Evolutionary conservation across 768 basidiomycete species (phyloP), one percentile per base, ranked within the genome.

Genomic region (Asterophora parasitica): DNA sequence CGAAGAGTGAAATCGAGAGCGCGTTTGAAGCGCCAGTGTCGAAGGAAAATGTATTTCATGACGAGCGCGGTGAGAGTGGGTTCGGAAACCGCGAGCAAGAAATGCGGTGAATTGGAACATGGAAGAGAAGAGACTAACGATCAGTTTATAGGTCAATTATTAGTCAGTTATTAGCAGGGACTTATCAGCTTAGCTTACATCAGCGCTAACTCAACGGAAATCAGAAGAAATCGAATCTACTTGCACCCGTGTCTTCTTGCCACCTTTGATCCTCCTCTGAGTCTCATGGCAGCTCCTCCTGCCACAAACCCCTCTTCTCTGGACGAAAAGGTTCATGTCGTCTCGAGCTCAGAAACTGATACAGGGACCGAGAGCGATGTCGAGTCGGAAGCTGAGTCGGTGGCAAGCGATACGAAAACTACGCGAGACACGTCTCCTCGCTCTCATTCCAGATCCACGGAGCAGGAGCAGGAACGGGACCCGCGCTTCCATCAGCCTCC

Each of bases 401-500:
- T 41, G 13, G 9, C 30, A 31, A 31, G 9, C 12, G 30, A 46
- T 42, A 36, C 40, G n/a, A 9, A 23, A 26, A 31, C 23, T n/a
- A 36, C 23, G 19, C n/a, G 27, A 28, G 38, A 33, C 27, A 27
- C 31, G 30, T 27, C 42, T 19, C 23, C 7, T 36, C 1, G 13
- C 11, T 26, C 48, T 7, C n/a, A 33, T 43, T 4, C 33, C 44
- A 4, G 65, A 66, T 41, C 58, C 55, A 23, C 23, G 23, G 23
- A 23, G 23, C 23, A 6, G 23, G 23, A 23, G 6, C 23, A 6
- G 23, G 23, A 23, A 23, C 23, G 6, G 23, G 23, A 23, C 23
- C 3, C 23, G 19, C 64, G 65, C 35, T 73, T 76, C 55, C 57
- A 72, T 49, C 61, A 61, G 26, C 70, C 72, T 0, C 52, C 67